Evolutionary conservation across 257 asterid genomes (phyloP), one percentile per base, ranked within the genome.

Genomic region (Solanum tarijense): DNA sequence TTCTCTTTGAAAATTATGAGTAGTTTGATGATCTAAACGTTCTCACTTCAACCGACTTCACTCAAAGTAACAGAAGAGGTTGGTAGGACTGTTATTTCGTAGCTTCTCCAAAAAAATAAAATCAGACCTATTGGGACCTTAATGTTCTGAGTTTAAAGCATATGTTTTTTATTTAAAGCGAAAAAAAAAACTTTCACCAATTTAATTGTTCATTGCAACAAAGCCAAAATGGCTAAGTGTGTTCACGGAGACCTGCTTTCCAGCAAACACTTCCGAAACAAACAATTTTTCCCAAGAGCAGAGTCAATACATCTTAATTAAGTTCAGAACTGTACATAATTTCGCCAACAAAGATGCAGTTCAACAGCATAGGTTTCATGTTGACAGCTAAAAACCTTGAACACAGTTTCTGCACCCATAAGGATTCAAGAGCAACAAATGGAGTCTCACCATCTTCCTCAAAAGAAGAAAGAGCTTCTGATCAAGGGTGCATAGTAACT

Each of bases 401-500:
- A 78, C 31, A 27, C 66, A 27, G 85, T 43, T 23, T 27, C 85
- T 27, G 66, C 27, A 41, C 39, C 62, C 85, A 27, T 27, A 4
- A 46, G 27, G 85, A 81, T 81, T 43, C 83, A 38, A 75, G 83
- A 75, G 21, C 55, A 35, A 82, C 65, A 74, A 69, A 35, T 32
- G 38, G 69, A 83, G 11, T 88, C 90, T 74, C 35, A 16, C 23
- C 83, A 92, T 91, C 95, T 93, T 95, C 96, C 96, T 94, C 92
- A 96, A 88, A 88, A 95, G 98, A 88, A 95, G 93, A 89, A 94
- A 95, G 90, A 94, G 69, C 94, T 90, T 94, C 58, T 95, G 93
- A 88, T 94, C 96, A 62, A 92, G 92, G 83, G 84, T 93, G 16
- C 58, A 46, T 13, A 52, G 2, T 6, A 16, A 52, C 0, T 52